Evolutionary conservation across 1,139 yeast species (phyloP).

Genomic region (Pichia sp.): DNA sequence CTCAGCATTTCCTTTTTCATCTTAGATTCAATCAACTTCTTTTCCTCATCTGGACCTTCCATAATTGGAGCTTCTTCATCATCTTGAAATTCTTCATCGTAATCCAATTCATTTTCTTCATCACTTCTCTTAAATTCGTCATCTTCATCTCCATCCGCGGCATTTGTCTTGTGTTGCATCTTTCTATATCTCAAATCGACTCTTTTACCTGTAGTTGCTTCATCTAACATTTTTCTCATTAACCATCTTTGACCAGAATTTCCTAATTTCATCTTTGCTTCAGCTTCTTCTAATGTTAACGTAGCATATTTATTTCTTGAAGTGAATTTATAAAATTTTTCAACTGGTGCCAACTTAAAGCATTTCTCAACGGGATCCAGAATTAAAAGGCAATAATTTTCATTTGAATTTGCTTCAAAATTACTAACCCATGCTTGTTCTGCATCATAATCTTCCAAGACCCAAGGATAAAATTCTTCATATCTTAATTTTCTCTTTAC

Average conservation of each 20-base stretch:
- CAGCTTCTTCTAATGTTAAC: constrained; percentile 91
- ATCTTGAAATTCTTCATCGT: constrained; percentile 95
- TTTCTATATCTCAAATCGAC: constrained; percentile 43
- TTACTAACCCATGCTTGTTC: constrained; percentile 92
- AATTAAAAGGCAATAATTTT: constrained; percentile 76
- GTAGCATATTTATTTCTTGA: constrained; percentile 93
- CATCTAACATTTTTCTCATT: constrained; percentile 78
- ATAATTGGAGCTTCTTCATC: constrained; percentile 98
- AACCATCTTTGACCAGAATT: constrained; percentile 88
- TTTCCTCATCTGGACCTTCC: constrained; percentile 90
- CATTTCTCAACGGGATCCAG: constrained; percentile 67
- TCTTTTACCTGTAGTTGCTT: constrained; percentile 36
- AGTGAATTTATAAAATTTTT: constrained; percentile 86
- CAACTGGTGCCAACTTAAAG: constrained; percentile 91
- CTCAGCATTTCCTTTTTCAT: constrained; percentile 86
- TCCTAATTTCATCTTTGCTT: constrained; percentile 77
- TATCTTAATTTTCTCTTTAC: constrained; percentile 75
- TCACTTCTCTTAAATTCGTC: constrained; percentile 60
- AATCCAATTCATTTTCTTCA: constrained; percentile 80
- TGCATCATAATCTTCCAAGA: constrained; percentile 92
- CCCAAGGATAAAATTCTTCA: constrained; percentile 98
- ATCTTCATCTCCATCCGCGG: constrained; percentile 37
- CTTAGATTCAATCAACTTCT: constrained; percentile 79
- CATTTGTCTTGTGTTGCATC: constrained; percentile 28
- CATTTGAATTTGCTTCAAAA: constrained; percentile 85